Conservation (phyloP, 2,329 filamentous ascomycete genomes). For the Pseudogymnoascus sp. region DNA sequence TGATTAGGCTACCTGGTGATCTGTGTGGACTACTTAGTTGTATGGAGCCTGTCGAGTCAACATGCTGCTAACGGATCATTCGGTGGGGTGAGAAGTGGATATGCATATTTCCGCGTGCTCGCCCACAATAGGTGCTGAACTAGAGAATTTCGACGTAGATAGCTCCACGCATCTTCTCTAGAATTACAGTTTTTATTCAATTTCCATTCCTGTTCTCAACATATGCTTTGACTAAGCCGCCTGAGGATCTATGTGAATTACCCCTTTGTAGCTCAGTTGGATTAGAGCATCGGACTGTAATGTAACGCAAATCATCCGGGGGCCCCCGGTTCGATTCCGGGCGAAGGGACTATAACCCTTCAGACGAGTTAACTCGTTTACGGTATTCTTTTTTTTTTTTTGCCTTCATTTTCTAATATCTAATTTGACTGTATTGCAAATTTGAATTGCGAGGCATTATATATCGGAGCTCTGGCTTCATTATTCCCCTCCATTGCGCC, state of each 20-base stretch:
- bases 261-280: slow-evolving; percentile 10
- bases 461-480: too few species aligned
- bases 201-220: neutral
- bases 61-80: too few species aligned
- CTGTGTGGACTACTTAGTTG: too few species aligned
- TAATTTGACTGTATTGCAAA: too few species aligned
- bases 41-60: too few species aligned
- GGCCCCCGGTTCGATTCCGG: slow-evolving; percentile 10
- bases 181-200: neutral
- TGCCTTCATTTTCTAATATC: too few species aligned
- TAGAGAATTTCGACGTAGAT: neutral
- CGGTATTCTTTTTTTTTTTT: neutral
- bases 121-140: too few species aligned
- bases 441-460: too few species aligned
- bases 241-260: neutral
- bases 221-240: neutral
- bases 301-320: slow-evolving; percentile 1
- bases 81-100: too few species aligned
- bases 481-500: too few species aligned
- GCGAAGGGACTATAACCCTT: slow-evolving; percentile 9
- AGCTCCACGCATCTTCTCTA: neutral
- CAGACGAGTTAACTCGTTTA: slow-evolving; percentile 5
- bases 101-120: too few species aligned
- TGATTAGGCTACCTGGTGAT: neutral
- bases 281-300: slow-evolving; percentile 10